Conservation (phyloP, 2,329 filamentous ascomycete genomes). For the Dichotomopilus funicola region DNA sequence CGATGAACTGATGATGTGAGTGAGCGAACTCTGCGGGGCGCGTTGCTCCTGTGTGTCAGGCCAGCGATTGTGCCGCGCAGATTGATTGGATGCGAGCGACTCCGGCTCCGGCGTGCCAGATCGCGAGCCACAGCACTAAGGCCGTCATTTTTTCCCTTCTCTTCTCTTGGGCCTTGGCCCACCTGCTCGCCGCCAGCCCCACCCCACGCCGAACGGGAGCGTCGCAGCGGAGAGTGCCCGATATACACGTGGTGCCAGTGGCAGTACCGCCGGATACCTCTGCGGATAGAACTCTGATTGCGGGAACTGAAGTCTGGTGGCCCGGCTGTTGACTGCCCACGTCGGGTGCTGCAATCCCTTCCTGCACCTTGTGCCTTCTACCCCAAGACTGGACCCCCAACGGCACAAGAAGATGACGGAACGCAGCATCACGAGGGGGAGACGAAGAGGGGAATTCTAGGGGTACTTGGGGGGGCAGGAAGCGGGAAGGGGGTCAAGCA, state of each 20-base stretch:
- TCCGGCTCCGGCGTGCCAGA: conserved; percentile 15
- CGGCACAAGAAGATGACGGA: not conserved
- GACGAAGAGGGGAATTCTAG: not conserved
- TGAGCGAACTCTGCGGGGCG: not conserved
- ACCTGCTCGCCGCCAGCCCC: not conserved
- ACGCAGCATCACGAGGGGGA: conserved; percentile 2
- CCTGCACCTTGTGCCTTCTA: conserved; percentile 4
- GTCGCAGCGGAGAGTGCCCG: conserved; percentile 19
- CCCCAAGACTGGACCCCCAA: conserved; percentile 1
- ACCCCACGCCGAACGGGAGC: conserved; percentile 19
- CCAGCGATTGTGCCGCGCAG: conserved; percentile 7
- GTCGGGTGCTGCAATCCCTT: not conserved
- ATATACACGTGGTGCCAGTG: conserved; percentile 29
- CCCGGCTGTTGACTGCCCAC: conserved; percentile 14
- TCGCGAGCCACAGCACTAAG: not conserved
- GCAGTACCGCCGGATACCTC: conserved; percentile 9
- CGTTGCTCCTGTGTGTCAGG: conserved; percentile 10
- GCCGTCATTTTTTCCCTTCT: not conserved
- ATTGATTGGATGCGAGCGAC: conserved; percentile 17
- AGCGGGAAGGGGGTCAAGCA: no score
- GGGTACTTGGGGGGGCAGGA: no score
- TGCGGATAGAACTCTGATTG: no score
- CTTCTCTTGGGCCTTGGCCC: conserved; percentile 4
- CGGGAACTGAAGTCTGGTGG: conserved; percentile 6
- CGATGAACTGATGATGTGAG: not conserved